These are phyloP conservation scores for Penicillium psychrosexuale DNA, from an alignment of 2,329 filamentous ascomycete species.

Conservation along the genomic window DNA sequence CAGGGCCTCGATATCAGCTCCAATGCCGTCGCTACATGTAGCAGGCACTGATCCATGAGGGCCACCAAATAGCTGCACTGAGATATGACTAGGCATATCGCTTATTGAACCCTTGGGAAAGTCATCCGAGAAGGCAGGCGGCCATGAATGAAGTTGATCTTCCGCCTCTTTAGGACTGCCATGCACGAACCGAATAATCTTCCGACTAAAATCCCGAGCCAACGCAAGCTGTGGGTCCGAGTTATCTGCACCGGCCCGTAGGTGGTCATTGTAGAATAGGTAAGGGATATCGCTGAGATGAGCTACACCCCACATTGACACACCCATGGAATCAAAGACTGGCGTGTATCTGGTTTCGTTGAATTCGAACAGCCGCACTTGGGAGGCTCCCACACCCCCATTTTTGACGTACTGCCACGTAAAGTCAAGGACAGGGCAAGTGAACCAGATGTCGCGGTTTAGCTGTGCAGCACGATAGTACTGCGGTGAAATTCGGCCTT, in stretches of 20 bases:
- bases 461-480: neutral
- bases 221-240: neutral
- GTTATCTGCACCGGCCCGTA: conserved; percentile 1
- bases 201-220: neutral
- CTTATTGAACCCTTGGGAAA: neutral
- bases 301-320: conserved; percentile 34
- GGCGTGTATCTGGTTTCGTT: conserved; percentile 30
- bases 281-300: conserved; percentile 38
- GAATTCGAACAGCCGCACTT: neutral
- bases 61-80: neutral
- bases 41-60: neutral
- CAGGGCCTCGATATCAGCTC: neutral
- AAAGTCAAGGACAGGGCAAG: neutral
- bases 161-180: neutral
- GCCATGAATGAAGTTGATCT: neutral
- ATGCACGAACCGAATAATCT: neutral
- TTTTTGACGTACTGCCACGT: neutral
- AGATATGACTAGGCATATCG: neutral
- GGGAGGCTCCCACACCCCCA: neutral
- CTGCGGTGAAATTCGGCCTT: neutral
- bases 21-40: neutral
- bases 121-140: neutral
- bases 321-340: conserved; percentile 29
- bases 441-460: neutral
- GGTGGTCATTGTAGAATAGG: conserved; percentile 20